Conservation (phyloP, 179 eudicot species). For the Beta corolliflora region DNA sequence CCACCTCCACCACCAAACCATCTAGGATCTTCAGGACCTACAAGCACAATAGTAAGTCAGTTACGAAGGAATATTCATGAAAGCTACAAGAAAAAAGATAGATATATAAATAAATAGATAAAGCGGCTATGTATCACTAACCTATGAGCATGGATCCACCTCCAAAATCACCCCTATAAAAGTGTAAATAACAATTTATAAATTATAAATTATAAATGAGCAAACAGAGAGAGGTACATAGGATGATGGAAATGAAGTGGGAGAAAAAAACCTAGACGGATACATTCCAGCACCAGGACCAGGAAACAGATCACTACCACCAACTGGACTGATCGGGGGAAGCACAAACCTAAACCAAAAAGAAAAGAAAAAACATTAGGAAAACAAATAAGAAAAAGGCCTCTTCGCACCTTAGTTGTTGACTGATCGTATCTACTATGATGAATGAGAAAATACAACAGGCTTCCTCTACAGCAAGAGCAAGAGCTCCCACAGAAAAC, state of each 20-base stretch:
- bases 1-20: conserved; percentile 61
- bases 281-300: conserved; percentile 82
- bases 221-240: neutral
- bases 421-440: neutral
- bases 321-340: conserved; percentile 68
- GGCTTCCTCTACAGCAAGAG: no score
- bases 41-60: conserved; percentile 18
- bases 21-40: conserved; percentile 86
- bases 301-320: conserved; percentile 73
- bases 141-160: conserved; percentile 84
- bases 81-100: neutral
- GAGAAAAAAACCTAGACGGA: conserved; percentile 62
- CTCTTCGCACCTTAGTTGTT: neutral
- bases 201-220: neutral
- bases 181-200: conserved; percentile 17
- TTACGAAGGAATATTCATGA: neutral
- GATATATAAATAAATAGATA: no score
- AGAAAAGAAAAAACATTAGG: neutral
- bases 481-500: neutral
- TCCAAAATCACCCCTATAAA: conserved; percentile 66
- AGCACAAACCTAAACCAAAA: conserved; percentile 36
- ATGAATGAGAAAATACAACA: neutral
- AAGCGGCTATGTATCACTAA: conserved; percentile 30
- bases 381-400: neutral
- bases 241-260: neutral